Evolutionary conservation across 1,284 basidiomycete genomes (phyloP).

Genomic region (Tilletia setariae): DNA sequence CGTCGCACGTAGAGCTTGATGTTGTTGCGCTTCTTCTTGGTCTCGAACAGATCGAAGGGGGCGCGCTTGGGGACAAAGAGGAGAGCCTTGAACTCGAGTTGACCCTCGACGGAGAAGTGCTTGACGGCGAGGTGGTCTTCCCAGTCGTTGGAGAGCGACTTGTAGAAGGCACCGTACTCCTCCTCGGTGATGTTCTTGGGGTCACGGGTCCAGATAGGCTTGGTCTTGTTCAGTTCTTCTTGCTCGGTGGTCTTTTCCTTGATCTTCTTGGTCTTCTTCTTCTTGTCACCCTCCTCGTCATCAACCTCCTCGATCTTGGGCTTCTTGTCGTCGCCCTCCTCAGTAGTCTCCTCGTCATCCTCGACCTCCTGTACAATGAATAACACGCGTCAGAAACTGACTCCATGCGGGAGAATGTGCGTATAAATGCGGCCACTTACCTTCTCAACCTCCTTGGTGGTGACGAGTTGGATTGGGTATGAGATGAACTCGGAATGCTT

Average conservation of each 20-base stretch:
- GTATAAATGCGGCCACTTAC: slow-evolving; percentile 19
- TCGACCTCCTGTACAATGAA: slow-evolving; percentile 70
- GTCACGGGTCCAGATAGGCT: slow-evolving; percentile 98
- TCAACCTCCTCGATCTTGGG: slow-evolving; percentile 75
- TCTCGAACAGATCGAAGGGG: slow-evolving; percentile 97
- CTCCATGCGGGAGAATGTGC: background rate
- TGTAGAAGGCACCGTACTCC: slow-evolving; percentile 97
- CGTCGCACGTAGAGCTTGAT: slow-evolving; percentile 99
- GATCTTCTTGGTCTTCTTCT: slow-evolving; percentile 88
- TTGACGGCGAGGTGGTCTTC: slow-evolving; percentile 96
- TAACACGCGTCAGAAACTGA: background rate
- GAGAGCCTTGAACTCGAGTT: slow-evolving; percentile 99
- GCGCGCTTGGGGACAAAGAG: slow-evolving; percentile 79
- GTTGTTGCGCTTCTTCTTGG: slow-evolving; percentile 99
- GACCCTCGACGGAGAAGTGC: slow-evolving; percentile 99
- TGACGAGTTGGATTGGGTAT: slow-evolving; percentile 97
- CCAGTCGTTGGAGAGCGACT: slow-evolving; percentile 99
- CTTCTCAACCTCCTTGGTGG: slow-evolving; percentile 95
- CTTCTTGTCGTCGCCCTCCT: slow-evolving; percentile 69
- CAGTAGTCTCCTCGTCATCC: slow-evolving; percentile 62
- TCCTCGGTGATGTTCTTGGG: slow-evolving; percentile 87
- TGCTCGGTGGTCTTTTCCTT: slow-evolving; percentile 63
- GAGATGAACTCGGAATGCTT: slow-evolving; percentile 99
- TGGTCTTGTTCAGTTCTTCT: slow-evolving; percentile 99
- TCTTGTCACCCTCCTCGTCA: slow-evolving; percentile 69